phyloP scores from a whole-genome alignment of 305 asterid species.

The Fraxinus sp. region DNA sequence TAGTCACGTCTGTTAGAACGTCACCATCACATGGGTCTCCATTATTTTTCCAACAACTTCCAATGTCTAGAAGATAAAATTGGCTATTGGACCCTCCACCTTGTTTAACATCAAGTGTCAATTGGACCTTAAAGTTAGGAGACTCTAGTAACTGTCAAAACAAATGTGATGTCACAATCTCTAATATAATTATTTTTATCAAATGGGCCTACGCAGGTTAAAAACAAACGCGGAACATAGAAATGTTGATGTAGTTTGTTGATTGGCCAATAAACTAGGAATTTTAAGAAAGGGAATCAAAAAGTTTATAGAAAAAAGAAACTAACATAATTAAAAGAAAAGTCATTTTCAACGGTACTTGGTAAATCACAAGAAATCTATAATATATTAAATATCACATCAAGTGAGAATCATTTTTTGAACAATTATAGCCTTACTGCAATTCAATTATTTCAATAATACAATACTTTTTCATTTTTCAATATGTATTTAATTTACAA shows the following conservation, averaged over 20 bases:
- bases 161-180: not conserved
- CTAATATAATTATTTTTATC: not conserved
- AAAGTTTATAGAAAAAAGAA: not conserved
- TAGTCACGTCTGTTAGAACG: conserved; percentile 67
- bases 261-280: not conserved
- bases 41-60: conserved; percentile 79
- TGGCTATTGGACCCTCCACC: conserved; percentile 81
- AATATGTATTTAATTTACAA: too few species aligned
- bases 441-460: too few species aligned
- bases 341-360: not conserved
- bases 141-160: conserved; percentile 58
- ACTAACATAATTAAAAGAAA: not conserved
- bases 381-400: too few species aligned
- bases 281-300: not conserved
- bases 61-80: conserved; percentile 70
- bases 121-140: conserved; percentile 71
- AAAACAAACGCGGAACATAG: not conserved
- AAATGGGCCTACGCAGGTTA: not conserved
- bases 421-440: too few species aligned
- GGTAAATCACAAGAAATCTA: not conserved
- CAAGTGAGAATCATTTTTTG: too few species aligned
- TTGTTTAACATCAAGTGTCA: conserved; percentile 59
- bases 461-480: too few species aligned
- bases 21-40: conserved; percentile 76
- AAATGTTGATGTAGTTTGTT: not conserved